Evolutionary conservation across 1,284 basidiomycete species (phyloP).

Genomic region (Cutaneotrichosporon sp.): DNA sequence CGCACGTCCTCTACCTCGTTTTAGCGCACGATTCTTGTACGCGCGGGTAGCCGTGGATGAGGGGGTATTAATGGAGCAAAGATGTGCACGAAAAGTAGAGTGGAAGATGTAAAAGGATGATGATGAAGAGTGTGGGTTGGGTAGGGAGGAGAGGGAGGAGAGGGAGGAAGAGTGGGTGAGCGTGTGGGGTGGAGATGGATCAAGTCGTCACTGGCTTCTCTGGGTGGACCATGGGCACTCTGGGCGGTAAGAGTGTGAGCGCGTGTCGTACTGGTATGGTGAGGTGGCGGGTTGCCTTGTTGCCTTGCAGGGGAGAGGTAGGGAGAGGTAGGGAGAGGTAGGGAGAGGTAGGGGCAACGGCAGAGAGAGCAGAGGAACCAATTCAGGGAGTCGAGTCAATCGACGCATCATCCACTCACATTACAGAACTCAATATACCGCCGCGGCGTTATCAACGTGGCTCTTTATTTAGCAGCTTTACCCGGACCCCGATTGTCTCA

Average conservation of each 20-base stretch:
- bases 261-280: too few relatives aligned
- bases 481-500: too few relatives aligned
- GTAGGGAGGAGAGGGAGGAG: not conserved
- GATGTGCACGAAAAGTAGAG: not conserved
- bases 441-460: not conserved
- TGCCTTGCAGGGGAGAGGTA: too few relatives aligned
- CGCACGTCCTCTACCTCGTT: not conserved
- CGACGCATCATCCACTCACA: not conserved
- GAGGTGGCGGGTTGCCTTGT: not conserved
- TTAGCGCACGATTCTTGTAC: not conserved
- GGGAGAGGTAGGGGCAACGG: too few relatives aligned
- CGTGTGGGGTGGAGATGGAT: constrained; percentile 3
- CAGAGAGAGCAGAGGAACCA: constrained; percentile 2
- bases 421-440: not conserved
- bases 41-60: not conserved
- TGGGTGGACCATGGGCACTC: not conserved
- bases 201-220: not conserved
- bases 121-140: too few relatives aligned
- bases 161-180: not conserved
- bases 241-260: too few relatives aligned
- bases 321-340: too few relatives aligned
- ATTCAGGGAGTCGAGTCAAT: not conserved
- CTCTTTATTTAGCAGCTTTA: not conserved
- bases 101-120: not conserved
- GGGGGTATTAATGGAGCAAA: not conserved